Evolutionary conservation across 441 rosid genomes (phyloP), one percentile per base, ranked within the genome.

Genomic region (Adansonia gregorii): DNA sequence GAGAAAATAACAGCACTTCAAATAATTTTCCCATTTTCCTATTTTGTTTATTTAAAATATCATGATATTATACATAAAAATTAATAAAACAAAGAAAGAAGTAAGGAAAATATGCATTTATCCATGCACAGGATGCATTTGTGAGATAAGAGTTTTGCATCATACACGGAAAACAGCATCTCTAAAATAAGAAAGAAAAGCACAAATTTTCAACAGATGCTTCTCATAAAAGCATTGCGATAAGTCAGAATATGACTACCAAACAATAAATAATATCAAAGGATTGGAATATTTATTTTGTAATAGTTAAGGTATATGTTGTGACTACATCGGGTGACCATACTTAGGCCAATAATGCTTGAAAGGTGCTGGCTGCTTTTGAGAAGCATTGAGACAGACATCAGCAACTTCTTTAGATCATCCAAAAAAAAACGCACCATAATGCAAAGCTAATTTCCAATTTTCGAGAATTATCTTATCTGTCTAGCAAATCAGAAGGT

Each of bases 1-100:
- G 60, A 70, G 60, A 70, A 69, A 70, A 54, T 15, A 48, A 54
- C 6, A 54, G 48, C 63, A 54, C 49, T 0, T 64, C 20, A 56
- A 2, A 54, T 15, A 43, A 45, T 14, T 24, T 61, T 27, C 19
- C 43, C 17, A 61, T 61, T 20, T 60, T 5, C n/a, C 66, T 11
- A 4, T 11, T 61, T 61, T 61, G 43, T 27, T 27, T 14, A 61
- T 61, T 59, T 31, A 31, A 27, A 63, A 12, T 27, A 14, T 61
- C 67, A 27, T 14, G 43, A 12, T 14, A 27, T 19, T 27, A 12
- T 12, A 27, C 66, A 11, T 60, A 10, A 3, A 27, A 61, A 24
- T 4, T 22, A 8, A 61, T 4, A 11, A 24, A 24, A 61, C 17
- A 63, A 31, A 31, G 6, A 8, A 5, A 31, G 1, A 4, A 14